Percentiles rank a stretch among this genome's conserved stretches.
Evolutionary conservation across 108 stramenopile species (phyloP).

Genomic region (Nannochloropsis oceanica): DNA sequence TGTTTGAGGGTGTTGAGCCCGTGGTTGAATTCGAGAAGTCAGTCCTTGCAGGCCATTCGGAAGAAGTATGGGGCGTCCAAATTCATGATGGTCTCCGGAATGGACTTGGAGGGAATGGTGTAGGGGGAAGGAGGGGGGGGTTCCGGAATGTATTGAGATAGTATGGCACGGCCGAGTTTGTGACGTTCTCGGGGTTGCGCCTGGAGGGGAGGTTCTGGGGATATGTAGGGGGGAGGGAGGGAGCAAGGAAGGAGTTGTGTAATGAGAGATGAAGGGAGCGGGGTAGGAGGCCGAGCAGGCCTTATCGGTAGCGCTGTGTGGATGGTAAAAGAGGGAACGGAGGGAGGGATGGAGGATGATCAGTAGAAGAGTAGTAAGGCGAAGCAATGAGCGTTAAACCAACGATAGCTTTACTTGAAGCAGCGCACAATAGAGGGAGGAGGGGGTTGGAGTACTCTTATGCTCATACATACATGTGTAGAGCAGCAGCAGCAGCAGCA

Average conservation of each 20-base stretch:
- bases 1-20: constrained; percentile 43
- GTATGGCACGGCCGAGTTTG: neutral
- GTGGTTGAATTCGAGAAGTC: neutral
- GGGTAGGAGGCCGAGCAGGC: neutral
- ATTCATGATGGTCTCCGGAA: neutral
- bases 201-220: neutral
- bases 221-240: neutral
- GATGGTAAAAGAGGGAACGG: neutral
- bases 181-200: neutral
- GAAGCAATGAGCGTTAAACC: neutral
- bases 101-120: neutral
- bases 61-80: constrained; percentile 8
- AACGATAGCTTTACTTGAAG: neutral
- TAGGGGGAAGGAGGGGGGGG: neutral
- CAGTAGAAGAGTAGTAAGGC: neutral
- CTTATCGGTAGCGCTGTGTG: neutral
- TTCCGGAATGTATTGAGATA: neutral
- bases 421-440: too few species aligned
- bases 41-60: constrained; percentile 6
- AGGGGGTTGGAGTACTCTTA: neutral
- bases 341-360: neutral
- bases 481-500: neutral
- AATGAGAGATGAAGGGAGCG: neutral
- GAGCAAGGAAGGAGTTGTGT: neutral
- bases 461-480: neutral